A percentile compares a stretch with the other conserved stretches of the same genome.
Conservation (phyloP, 805 yeast genomes). For the Myxozyma sirexii region DNA sequence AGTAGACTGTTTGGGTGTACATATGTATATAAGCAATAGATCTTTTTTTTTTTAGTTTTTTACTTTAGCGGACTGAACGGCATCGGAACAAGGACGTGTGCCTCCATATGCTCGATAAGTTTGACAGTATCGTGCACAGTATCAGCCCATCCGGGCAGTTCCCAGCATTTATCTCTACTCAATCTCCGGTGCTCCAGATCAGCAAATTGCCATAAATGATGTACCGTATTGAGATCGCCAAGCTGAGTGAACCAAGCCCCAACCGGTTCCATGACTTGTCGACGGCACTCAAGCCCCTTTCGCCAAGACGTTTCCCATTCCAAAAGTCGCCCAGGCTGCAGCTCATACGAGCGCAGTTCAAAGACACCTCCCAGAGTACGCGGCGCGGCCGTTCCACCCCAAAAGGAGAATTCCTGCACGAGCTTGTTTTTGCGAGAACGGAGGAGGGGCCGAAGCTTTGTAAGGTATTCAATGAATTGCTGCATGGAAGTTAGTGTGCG, state of each 20-base stretch:
- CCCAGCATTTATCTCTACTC: slow-evolving; percentile 49
- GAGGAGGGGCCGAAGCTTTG: slow-evolving; percentile 41
- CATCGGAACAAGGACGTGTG: slow-evolving; percentile 46
- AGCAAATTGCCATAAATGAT: slow-evolving; percentile 51
- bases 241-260: slow-evolving; percentile 51
- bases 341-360: slow-evolving; percentile 47
- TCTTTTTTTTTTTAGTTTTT: too few species aligned
- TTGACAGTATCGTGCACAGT: slow-evolving; percentile 49
- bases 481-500: not conserved
- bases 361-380: slow-evolving; percentile 48
- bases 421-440: slow-evolving; percentile 43
- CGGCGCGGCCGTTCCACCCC: slow-evolving; percentile 52
- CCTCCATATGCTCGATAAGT: slow-evolving; percentile 45
- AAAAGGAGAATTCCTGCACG: slow-evolving; percentile 49
- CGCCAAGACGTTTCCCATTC: slow-evolving; percentile 51
- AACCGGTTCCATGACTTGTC: slow-evolving; percentile 52
- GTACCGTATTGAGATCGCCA: slow-evolving; percentile 47
- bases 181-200: slow-evolving; percentile 49
- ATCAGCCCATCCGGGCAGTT: slow-evolving; percentile 51
- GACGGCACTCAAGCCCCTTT: slow-evolving; percentile 47
- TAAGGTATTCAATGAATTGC: slow-evolving; percentile 40
- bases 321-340: slow-evolving; percentile 47
- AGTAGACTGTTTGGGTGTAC: not conserved
- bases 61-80: slow-evolving; percentile 46
- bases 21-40: not conserved